phyloP scores from a whole-genome alignment of 2,329 filamentous ascomycete genomes.

The Podosphaera fusca region DNA sequence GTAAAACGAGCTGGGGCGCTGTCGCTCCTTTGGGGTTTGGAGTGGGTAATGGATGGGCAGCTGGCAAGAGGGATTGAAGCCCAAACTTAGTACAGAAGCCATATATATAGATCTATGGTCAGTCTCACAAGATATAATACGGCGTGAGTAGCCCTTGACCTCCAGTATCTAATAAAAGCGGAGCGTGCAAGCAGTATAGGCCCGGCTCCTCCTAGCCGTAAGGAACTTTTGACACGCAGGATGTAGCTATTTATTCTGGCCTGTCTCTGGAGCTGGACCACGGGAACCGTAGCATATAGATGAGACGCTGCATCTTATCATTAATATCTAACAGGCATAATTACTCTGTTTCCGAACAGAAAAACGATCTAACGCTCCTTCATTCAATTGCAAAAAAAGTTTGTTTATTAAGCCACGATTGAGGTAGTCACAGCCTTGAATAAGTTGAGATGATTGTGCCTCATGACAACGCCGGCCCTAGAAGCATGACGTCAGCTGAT shows the following conservation, averaged over 20 bases:
- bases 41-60: conserved; percentile 9
- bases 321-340: no score
- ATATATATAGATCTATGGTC: background rate
- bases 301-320: background rate
- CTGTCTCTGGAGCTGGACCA: background rate
- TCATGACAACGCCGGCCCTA: no score
- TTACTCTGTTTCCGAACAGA: no score
- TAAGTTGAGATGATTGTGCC: no score
- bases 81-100: background rate
- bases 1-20: conserved; percentile 7
- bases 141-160: background rate
- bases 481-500: no score
- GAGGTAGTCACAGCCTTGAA: no score
- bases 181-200: background rate
- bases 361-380: no score
- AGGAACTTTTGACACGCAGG: no score
- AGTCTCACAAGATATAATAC: background rate
- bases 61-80: conserved; percentile 5
- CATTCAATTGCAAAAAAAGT: no score
- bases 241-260: background rate
- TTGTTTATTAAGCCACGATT: no score
- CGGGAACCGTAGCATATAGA: background rate
- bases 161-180: background rate
- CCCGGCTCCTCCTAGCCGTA: no score
- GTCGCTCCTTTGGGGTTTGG: conserved; percentile 13